A percentile compares a stretch with the other conserved stretches of the same genome.
These are phyloP conservation scores for Pugionium cornutum DNA, from an alignment of 345 rosid species.

Conservation along the genomic window DNA sequence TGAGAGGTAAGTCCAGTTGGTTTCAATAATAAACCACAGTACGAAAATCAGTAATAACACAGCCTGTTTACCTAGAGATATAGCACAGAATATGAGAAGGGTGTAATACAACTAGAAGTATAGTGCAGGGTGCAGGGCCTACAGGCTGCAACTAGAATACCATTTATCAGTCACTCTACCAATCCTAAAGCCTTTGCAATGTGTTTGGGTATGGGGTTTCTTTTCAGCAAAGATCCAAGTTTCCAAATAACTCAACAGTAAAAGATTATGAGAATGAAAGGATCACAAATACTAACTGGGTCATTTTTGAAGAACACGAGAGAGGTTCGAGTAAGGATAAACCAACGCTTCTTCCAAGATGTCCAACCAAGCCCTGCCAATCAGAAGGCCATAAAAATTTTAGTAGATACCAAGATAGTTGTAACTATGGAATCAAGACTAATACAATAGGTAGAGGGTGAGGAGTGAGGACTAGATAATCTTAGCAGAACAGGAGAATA, in stretches of 20 bases:
- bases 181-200: no score
- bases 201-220: not conserved
- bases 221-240: not conserved
- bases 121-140: no score
- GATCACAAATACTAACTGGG: slow-evolving; percentile 63
- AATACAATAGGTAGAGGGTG: not conserved
- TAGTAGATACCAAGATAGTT: not conserved
- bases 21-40: no score
- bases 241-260: not conserved
- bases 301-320: slow-evolving; percentile 96
- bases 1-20: no score
- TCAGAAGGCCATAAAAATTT: not conserved
- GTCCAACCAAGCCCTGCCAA: slow-evolving; percentile 96
- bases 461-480: not conserved
- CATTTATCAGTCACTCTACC: no score
- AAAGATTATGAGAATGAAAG: slow-evolving; percentile 8
- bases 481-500: not conserved
- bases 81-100: no score
- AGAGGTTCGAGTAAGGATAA: slow-evolving; percentile 89
- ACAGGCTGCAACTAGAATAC: no score
- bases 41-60: no score
- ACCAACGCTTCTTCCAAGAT: slow-evolving; percentile 99
- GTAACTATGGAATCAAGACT: slow-evolving; percentile 13
- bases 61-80: no score
- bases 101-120: no score